phyloP scores from a whole-genome alignment of 352 stramenopile genomes.

The Phytopythium mirpurense region DNA sequence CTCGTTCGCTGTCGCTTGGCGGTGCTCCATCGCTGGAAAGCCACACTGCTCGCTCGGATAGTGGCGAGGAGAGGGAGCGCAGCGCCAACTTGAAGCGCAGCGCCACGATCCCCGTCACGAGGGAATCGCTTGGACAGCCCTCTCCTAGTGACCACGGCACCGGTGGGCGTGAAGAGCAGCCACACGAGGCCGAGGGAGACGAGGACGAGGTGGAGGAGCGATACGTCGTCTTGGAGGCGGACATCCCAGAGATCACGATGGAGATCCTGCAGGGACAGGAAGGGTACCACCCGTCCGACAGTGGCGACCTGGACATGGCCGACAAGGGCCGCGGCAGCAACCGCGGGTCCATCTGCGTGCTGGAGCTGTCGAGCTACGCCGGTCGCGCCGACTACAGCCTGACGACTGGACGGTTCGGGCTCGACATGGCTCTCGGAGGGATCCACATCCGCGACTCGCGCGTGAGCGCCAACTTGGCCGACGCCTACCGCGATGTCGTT shows the following conservation, averaged over 20 bases:
- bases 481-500: constrained; percentile 65
- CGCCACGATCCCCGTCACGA: not conserved
- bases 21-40: not conserved
- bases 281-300: constrained; percentile 73
- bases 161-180: constrained; percentile 18
- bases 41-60: constrained; percentile 2
- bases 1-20: constrained; percentile 2
- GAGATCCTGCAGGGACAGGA: constrained; percentile 72
- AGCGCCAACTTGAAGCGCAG: not conserved
- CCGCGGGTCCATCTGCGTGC: constrained; percentile 57
- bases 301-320: constrained; percentile 71
- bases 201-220: constrained; percentile 38
- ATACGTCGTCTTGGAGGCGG: constrained; percentile 47
- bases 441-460: constrained; percentile 71
- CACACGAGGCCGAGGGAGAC: constrained; percentile 11
- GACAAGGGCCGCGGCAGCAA: constrained; percentile 55
- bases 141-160: not conserved
- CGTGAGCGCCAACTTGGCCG: constrained; percentile 43
- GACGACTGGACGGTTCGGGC: constrained; percentile 31
- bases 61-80: not conserved
- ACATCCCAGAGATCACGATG: constrained; percentile 72
- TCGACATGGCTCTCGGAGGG: constrained; percentile 46
- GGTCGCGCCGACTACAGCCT: constrained; percentile 51
- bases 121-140: not conserved
- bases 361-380: constrained; percentile 45